Conservation (phyloP, 148 eudicot genomes). For the Arbutus unedo region DNA sequence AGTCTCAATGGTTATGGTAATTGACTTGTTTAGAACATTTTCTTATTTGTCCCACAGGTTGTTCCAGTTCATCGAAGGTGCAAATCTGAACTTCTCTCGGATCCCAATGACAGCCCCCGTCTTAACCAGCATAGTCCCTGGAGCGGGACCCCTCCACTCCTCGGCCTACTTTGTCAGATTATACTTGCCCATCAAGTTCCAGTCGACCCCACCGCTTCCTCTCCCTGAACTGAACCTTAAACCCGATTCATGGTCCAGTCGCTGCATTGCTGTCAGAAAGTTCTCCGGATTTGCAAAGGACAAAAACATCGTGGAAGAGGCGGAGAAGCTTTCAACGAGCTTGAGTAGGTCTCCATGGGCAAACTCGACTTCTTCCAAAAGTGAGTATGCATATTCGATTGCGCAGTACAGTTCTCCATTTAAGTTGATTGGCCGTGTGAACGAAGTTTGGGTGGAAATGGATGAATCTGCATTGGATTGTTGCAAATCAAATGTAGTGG, state of each 20-base stretch:
- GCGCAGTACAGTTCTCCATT: constrained; percentile 77
- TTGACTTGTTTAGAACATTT: background rate
- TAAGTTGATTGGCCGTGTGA: constrained; percentile 50
- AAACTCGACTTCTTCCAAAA: constrained; percentile 45
- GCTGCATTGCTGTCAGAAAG: constrained; percentile 71
- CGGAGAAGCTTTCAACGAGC: constrained; percentile 61
- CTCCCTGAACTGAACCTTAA: constrained; percentile 63
- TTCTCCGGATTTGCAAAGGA: constrained; percentile 83
- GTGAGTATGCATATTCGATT: constrained; percentile 66
- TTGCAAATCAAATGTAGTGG: constrained; percentile 39
- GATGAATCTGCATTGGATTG: constrained; percentile 38
- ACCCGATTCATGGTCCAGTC: constrained; percentile 50
- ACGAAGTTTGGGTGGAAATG: constrained; percentile 79
- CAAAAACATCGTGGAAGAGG: constrained; percentile 53
- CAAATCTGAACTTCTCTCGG: constrained; percentile 71
- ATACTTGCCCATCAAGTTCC: constrained; percentile 65
- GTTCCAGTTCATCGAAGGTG: constrained; percentile 83
- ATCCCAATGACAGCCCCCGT: constrained; percentile 70
- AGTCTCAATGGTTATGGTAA: background rate
- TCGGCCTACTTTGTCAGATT: constrained; percentile 58
- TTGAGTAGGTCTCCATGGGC: constrained; percentile 72
- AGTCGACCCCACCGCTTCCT: constrained; percentile 64
- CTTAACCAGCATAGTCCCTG: constrained; percentile 68
- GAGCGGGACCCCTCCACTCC: constrained; percentile 68
- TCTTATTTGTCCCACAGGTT: constrained; percentile 38